Evolutionary conservation across 805 yeast genomes (phyloP), one percentile per base, ranked within the genome.

Genomic region (Cyberlindnera xylosilytica): DNA sequence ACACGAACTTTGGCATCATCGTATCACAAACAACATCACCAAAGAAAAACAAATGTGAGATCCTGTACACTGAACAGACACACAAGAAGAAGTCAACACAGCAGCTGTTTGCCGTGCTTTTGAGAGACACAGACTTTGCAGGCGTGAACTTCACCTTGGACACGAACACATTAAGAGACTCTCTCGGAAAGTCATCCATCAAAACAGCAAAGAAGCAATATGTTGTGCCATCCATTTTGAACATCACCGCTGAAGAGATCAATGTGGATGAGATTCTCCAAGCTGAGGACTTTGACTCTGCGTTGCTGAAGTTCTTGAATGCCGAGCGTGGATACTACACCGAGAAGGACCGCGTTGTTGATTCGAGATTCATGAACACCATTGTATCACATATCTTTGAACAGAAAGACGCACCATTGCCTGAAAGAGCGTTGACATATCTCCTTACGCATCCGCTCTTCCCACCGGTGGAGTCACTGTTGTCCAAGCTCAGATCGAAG

Each of bases 401-500:
- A 4, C 13, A 2, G 15, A 27, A 39, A 12, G 37, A 43, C 11
- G 31, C 10, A 8, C 19, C 8, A 17, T 12, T 53, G 10, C 56
- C 57, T 18, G 80, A 81, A 53, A 64, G 64, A 36, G 70, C 88
- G 3, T 62, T 87, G 36, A 75, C 83, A 1, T 90, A 87, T 57
- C 69, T 90, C 26, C 69, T 91, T 48, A 85, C 96, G 3, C 96
- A 91, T 65, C 97, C 97, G 15, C 65, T 87, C 16, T 89, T 83
- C 63, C 97, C 97, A 9, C 74, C 71, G 46, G 69, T 87, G 9
- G 62, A 65, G 4, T 80, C 79, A 2, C 60, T 90, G 34, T 63
- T 91, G 34, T 57, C 68, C 13, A 67, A 64, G 30, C 66, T 87
- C 20, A 70, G 72, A 35, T 63, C 73, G 10, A 70, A 74, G 45